A percentile compares a stretch with the other conserved stretches of the same genome.
phyloP scores from a whole-genome alignment of 2,329 filamentous ascomycete genomes.

The Nannizzia gypsea region DNA sequence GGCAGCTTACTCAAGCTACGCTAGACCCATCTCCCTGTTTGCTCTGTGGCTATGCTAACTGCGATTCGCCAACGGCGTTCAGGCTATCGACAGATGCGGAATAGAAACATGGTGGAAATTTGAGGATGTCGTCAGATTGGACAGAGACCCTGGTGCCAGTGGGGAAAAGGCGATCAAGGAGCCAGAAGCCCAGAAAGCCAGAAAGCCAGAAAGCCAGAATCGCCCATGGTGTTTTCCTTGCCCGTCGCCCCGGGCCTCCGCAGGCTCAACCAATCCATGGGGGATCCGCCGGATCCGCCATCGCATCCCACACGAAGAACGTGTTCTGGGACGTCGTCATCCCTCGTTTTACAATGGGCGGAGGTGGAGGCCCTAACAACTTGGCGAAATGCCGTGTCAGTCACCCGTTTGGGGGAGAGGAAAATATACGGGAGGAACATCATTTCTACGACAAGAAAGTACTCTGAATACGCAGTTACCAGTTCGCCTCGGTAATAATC shows the following conservation, averaged over 20 bases:
- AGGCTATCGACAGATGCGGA: slow-evolving; percentile 1
- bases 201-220: background rate
- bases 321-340: slow-evolving; percentile 1
- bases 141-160: background rate
- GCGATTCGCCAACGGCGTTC: background rate
- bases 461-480: background rate
- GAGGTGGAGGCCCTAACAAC: background rate
- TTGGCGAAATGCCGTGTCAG: background rate
- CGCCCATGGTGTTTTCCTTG: background rate
- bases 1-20: background rate
- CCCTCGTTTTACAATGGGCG: background rate
- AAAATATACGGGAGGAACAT: too few species aligned
- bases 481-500: background rate
- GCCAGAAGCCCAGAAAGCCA: background rate
- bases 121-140: background rate
- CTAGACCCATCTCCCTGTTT: background rate
- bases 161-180: background rate
- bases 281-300: background rate
- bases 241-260: background rate
- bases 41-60: background rate
- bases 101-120: background rate
- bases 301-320: background rate
- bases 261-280: background rate
- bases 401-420: background rate
- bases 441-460: background rate